These are phyloP conservation scores for Corrigiola litoralis DNA, from an alignment of 179 eudicot species.

Conservation along the genomic window DNA sequence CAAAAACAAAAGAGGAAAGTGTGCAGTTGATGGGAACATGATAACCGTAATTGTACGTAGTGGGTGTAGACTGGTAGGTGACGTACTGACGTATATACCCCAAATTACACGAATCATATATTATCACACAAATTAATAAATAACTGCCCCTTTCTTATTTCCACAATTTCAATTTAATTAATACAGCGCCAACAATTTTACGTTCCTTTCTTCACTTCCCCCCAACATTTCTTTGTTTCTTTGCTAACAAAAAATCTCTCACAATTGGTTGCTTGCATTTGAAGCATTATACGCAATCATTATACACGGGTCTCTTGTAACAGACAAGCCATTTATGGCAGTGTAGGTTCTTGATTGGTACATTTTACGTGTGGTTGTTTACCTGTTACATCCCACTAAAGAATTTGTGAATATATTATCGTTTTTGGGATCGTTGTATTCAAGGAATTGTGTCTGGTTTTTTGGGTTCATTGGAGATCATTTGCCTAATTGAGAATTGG, in stretches of 20 bases:
- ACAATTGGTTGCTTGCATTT: conserved; percentile 1
- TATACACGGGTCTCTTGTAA: conserved; percentile 18
- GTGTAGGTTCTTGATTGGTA: conserved; percentile 9
- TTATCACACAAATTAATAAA: too few relatives aligned
- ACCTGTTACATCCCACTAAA: neutral
- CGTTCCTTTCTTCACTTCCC: conserved; percentile 3
- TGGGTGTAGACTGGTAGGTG: too few relatives aligned
- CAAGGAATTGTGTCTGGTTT: too few relatives aligned
- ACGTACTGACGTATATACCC: too few relatives aligned
- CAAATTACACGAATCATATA: too few relatives aligned
- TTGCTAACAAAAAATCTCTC: neutral
- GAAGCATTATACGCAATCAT: conserved; percentile 9
- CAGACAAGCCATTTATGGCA: neutral
- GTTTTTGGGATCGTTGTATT: too few relatives aligned
- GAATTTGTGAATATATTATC: neutral
- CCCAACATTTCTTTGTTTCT: neutral
- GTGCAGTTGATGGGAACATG: too few relatives aligned
- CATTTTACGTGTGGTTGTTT: neutral
- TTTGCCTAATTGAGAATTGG: neutral
- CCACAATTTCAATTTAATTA: neutral
- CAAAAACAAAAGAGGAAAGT: too few relatives aligned
- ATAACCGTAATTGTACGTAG: too few relatives aligned
- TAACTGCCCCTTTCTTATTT: neutral
- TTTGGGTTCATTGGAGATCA: neutral
- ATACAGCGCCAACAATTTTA: too few relatives aligned